Base-by-base conservation (phyloP, 2,329 filamentous ascomycete genomes). In the Ilyonectria mors-panacis region DNA sequence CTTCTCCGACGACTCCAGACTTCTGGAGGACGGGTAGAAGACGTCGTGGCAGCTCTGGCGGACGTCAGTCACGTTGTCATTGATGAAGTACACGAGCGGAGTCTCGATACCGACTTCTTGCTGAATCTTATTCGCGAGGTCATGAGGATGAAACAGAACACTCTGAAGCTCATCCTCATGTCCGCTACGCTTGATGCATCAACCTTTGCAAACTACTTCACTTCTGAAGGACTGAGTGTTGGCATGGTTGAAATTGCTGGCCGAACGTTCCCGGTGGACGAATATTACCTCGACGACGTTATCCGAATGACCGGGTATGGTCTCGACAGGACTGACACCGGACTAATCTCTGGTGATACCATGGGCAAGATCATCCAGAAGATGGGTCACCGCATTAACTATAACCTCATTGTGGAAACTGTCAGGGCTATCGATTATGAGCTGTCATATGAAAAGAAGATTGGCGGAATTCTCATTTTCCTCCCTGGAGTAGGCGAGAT, bases 61-160 rank as follows among this genome's bases (percentile, higher is more conserved):
- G 94, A 98, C 80, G 92, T 99, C 69, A 98, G 93, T 73, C 96
- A 99, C 78, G 90, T 99, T 8, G 93, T 98, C 19, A 94, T 98
- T 50, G 95, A 99, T 78, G 95, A 99, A 81, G 95, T 98, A 3
- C 95, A 99, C 82, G 95, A 99, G 80, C 90, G 95, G 61, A 97
- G 94, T 81, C 85, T 99, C 10, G 96, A 98, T 77, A 98, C 95
- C 0, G 95, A 99, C 78, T 98, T 99, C 77, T 84, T 98, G 10
- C 86, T 99, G 59, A 94, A 95, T 48, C 87, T 99, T 57, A 84
- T 99, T 37, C 90, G 94, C 62, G 93, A 97, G 78, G 93, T 97
- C 7, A 81, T 98, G 70, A 88, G 87, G 65, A 85, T 86, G 71
- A 88, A 93, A 55, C 91, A 90, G 74, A 93, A 97, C 69, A 87